Conservation (phyloP, 768 basidiomycete genomes). For the Udeniomyces megalosporus region DNA sequence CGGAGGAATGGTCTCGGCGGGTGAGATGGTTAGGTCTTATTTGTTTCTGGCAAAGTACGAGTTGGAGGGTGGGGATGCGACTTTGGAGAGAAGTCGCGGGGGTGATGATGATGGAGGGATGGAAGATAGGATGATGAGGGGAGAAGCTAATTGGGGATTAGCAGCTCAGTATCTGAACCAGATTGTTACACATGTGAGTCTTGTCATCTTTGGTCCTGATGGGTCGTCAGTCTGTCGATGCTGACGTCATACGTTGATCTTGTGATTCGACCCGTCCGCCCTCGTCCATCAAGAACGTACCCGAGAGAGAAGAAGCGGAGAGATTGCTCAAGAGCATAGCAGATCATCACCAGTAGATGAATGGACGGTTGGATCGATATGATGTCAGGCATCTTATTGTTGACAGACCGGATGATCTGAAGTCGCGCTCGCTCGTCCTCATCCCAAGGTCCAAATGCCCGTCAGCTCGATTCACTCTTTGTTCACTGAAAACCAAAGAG, state of each 20-base stretch:
- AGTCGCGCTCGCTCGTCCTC: conserved; percentile 1
- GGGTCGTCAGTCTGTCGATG: background rate
- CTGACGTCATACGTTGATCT: background rate
- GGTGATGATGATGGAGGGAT: background rate
- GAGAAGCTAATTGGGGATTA: conserved; percentile 25
- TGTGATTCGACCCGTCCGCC: background rate
- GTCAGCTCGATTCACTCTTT: background rate
- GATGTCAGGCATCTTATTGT: too few relatives aligned
- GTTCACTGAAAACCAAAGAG: too few relatives aligned
- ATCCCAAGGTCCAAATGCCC: background rate
- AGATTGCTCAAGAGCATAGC: conserved; percentile 40
- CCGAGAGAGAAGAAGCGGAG: conserved; percentile 58
- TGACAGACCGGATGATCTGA: too few relatives aligned
- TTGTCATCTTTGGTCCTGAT: background rate
- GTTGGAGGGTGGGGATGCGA: conserved; percentile 26
- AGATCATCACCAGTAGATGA: background rate
- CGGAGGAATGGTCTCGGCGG: too few relatives aligned
- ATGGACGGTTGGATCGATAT: too few relatives aligned
- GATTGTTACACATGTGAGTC: conserved; percentile 43
- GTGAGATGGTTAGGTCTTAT: conserved; percentile 69
- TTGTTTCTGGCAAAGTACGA: conserved; percentile 70
- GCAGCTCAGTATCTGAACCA: conserved; percentile 57
- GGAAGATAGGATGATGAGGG: background rate
- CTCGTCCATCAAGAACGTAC: conserved; percentile 47
- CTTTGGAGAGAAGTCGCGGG: conserved; percentile 2